Base-by-base conservation (phyloP, 805 yeast species). In the Nakazawaea populi region DNA sequence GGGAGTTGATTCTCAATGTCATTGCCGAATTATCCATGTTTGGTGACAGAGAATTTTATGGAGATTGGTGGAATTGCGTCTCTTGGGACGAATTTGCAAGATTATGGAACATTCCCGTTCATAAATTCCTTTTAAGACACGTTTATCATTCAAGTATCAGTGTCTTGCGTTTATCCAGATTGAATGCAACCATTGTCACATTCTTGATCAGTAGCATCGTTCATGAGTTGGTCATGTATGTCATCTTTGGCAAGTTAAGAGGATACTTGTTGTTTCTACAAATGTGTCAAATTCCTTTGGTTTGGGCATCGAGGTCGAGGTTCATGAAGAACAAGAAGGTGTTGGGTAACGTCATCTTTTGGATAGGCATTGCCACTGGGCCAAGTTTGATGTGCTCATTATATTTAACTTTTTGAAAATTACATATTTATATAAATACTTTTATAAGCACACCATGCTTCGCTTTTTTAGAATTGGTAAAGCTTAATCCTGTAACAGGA, bases 11-110 rank as follows among this genome's bases (percentile, higher is more conserved):
- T 47, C 72, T 91, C 58, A 92, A 91, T 62, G 85, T 87, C 28
- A 78, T 95, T 58, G 98, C 96, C 0, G 99, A 94, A 64, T 71
- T 92, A 38, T 84, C 96, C 12, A 62, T 76, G 48, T 95, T 84
- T 68, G 97, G 89, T 4, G 97, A 94, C 64, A 79, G 99, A 47
- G 87, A 87, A 57, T 94, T 94, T 66, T 94, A 95, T 63, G 92
- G 96, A 3, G 87, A 89, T 42, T 95, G 99, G 99, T 94, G 99
- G 99, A 89, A 91, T 59, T 87, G 95, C 54, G 81, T 85, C 18
- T 86, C 89, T 41, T 94, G 97, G 97, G 87, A 87, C 52, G 91
- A 91, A 63, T 94, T 88, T 65, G 85, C 97, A 9, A 75, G 97
- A 56, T 82, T 87, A 55, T 95, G 99, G 99, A 94, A 94, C 64